These are phyloP conservation scores for Globisporangium lucens DNA, from an alignment of 352 stramenopile genomes.

Conservation along the genomic window DNA sequence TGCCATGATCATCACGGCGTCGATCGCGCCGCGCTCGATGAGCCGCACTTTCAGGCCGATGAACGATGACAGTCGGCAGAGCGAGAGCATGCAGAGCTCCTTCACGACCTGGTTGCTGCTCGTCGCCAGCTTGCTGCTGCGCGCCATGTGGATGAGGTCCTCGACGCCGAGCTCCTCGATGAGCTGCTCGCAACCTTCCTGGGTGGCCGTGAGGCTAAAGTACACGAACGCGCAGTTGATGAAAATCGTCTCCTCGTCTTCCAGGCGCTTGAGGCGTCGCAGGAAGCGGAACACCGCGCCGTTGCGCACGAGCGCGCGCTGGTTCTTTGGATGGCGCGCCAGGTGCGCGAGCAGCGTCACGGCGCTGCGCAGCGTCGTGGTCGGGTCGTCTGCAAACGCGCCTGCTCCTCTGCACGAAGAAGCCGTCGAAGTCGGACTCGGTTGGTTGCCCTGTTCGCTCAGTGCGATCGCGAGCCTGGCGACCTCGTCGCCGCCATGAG, in stretches of 20 bases:
- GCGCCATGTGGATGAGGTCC: slow-evolving; percentile 65
- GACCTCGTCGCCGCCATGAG: slow-evolving; percentile 61
- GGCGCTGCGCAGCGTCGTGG: slow-evolving; percentile 29
- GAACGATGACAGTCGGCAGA: slow-evolving; percentile 71
- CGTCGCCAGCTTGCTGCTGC: slow-evolving; percentile 30
- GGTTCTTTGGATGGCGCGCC: slow-evolving; percentile 56
- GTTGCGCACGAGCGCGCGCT: slow-evolving; percentile 44
- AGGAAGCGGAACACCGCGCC: slow-evolving; percentile 61
- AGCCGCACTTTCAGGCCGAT: slow-evolving; percentile 51
- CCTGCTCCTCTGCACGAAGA: background rate
- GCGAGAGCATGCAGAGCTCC: slow-evolving; percentile 63
- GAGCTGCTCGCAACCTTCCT: slow-evolving; percentile 69
- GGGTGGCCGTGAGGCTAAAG: slow-evolving; percentile 57
- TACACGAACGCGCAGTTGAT: slow-evolving; percentile 73
- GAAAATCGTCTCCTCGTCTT: slow-evolving; percentile 44
- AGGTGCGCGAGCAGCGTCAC: slow-evolving; percentile 63
- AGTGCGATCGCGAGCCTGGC: slow-evolving; percentile 38
- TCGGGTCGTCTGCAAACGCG: background rate
- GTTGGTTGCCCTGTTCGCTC: slow-evolving; percentile 26
- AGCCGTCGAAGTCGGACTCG: background rate
- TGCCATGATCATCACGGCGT: slow-evolving; percentile 65
- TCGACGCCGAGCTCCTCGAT: slow-evolving; percentile 70
- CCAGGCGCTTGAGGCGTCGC: slow-evolving; percentile 39
- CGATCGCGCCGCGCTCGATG: slow-evolving; percentile 72
- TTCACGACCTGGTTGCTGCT: slow-evolving; percentile 48